phyloP scores from a whole-genome alignment of 2,329 filamentous ascomycete genomes.

The Botryotinia calthae region DNA sequence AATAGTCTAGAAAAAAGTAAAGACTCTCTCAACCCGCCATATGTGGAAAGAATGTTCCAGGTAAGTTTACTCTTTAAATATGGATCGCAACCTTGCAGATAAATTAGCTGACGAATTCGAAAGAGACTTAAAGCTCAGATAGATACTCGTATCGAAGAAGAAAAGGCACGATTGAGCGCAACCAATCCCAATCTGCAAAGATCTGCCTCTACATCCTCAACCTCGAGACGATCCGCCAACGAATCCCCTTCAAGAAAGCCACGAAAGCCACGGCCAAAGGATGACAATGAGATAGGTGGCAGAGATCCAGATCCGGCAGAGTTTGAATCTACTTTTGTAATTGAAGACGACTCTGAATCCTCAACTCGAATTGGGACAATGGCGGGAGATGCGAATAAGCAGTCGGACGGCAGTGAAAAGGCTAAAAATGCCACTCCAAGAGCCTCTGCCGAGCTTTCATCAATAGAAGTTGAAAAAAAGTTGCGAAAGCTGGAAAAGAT shows the following conservation, averaged over 20 bases:
- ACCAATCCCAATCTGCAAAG: slow-evolving; percentile 43
- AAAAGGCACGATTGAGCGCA: slow-evolving; percentile 67
- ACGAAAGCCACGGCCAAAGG: slow-evolving; percentile 33
- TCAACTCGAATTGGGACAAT: slow-evolving; percentile 58
- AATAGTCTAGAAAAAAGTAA: slow-evolving; percentile 17
- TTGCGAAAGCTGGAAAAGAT: slow-evolving; percentile 86
- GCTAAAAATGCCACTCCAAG: slow-evolving; percentile 26
- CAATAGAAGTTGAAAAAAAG: slow-evolving; percentile 71
- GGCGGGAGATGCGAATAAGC: slow-evolving; percentile 23
- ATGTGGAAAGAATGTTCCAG: slow-evolving; percentile 38
- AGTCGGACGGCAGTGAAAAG: slow-evolving; percentile 31
- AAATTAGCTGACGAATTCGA: slow-evolving; percentile 17
- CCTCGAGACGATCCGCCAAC: slow-evolving; percentile 29
- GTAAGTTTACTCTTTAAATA: slow-evolving; percentile 26
- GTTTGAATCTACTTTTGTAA: slow-evolving; percentile 81
- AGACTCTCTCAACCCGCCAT: slow-evolving; percentile 23
- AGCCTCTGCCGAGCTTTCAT: slow-evolving; percentile 49
- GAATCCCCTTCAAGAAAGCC: slow-evolving; percentile 34
- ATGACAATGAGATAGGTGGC: slow-evolving; percentile 30
- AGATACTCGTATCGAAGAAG: slow-evolving; percentile 84
- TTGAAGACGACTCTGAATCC: slow-evolving; percentile 75
- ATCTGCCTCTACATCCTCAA: slow-evolving; percentile 42
- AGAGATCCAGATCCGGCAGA: slow-evolving; percentile 73
- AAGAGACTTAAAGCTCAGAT: slow-evolving; percentile 82
- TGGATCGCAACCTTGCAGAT: slow-evolving; percentile 15